phyloP scores from a whole-genome alignment of 2,329 filamentous ascomycete genomes.

The Tolypocladium album region DNA sequence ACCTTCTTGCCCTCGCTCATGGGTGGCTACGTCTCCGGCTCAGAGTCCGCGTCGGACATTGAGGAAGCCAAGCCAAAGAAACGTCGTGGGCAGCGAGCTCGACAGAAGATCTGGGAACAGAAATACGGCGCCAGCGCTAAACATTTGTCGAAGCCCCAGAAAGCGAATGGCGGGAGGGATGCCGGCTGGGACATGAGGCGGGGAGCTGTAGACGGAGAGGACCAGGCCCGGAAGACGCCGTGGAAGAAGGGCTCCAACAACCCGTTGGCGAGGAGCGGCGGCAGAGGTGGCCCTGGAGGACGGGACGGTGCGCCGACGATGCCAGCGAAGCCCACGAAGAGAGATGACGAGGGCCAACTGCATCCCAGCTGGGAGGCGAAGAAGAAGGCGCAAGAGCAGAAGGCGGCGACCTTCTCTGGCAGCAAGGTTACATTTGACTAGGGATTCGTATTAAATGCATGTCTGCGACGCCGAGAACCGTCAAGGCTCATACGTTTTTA shows the following conservation, averaged over 20 bases:
- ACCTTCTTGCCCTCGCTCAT: slow-evolving; percentile 67
- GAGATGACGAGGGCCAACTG: slow-evolving; percentile 39
- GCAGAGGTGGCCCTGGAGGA: background rate
- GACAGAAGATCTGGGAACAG: slow-evolving; percentile 70
- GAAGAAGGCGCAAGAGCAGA: slow-evolving; percentile 12
- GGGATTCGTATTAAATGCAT: background rate
- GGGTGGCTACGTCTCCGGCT: slow-evolving; percentile 70
- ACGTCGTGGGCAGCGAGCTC: slow-evolving; percentile 69
- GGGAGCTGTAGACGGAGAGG: slow-evolving; percentile 38
- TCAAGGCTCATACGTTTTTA: background rate
- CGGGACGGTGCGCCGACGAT: slow-evolving; percentile 5
- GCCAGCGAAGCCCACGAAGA: slow-evolving; percentile 21
- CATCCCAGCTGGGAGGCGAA: slow-evolving; percentile 29
- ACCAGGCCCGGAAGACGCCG: slow-evolving; percentile 26
- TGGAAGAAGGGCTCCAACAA: slow-evolving; percentile 43
- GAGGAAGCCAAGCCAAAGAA: slow-evolving; percentile 54
- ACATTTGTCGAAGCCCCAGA: slow-evolving; percentile 38
- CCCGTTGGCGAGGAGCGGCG: slow-evolving; percentile 14
- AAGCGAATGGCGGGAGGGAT: slow-evolving; percentile 25
- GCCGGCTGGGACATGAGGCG: slow-evolving; percentile 47
- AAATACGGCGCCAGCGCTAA: slow-evolving; percentile 65
- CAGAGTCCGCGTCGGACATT: slow-evolving; percentile 57
- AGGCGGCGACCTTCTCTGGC: slow-evolving; percentile 9
- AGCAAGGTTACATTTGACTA: slow-evolving; percentile 15
- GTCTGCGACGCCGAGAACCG: background rate